A percentile compares a stretch with the other conserved stretches of the same genome.
Conservation (phyloP, 805 yeast species). For the Saturnispora diversa region DNA sequence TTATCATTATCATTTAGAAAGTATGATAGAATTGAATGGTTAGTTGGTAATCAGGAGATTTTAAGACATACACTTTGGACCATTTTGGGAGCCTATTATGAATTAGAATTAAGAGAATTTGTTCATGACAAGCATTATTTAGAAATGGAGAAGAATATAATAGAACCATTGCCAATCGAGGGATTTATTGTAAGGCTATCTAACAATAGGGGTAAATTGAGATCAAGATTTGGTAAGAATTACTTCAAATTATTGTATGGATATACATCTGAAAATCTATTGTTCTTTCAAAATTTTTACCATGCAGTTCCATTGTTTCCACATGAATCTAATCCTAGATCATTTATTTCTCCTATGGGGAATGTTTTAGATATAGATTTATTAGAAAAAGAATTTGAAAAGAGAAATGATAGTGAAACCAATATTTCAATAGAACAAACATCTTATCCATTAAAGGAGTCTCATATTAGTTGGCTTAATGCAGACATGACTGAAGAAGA, state of each 20-base stretch:
- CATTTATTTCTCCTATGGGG: constrained; percentile 31
- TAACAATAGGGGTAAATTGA: constrained; percentile 38
- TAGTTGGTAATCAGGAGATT: constrained; percentile 37
- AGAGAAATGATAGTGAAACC: constrained; percentile 21
- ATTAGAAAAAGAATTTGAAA: constrained; percentile 15
- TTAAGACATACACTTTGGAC: constrained; percentile 38
- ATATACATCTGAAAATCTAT: constrained; percentile 50
- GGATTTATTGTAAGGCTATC: constrained; percentile 64
- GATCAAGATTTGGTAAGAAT: constrained; percentile 26
- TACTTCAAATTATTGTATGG: constrained; percentile 54
- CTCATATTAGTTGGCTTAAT: constrained; percentile 58
- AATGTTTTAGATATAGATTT: constrained; percentile 23
- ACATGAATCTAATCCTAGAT: not conserved
- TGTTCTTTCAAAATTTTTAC: constrained; percentile 49
- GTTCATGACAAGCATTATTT: constrained; percentile 33
- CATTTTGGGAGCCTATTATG: constrained; percentile 37
- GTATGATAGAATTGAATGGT: constrained; percentile 73
- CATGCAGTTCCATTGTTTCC: constrained; percentile 54
- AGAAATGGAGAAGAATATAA: constrained; percentile 18
- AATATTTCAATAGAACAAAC: constrained; percentile 35
- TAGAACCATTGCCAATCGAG: constrained; percentile 71
- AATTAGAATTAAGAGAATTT: constrained; percentile 53
- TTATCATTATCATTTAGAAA: constrained; percentile 47
- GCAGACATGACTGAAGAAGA: constrained; percentile 30
- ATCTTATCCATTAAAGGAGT: constrained; percentile 46